phyloP scores from a whole-genome alignment of 2,329 filamentous ascomycete species.

The Cordyceps sp. region DNA sequence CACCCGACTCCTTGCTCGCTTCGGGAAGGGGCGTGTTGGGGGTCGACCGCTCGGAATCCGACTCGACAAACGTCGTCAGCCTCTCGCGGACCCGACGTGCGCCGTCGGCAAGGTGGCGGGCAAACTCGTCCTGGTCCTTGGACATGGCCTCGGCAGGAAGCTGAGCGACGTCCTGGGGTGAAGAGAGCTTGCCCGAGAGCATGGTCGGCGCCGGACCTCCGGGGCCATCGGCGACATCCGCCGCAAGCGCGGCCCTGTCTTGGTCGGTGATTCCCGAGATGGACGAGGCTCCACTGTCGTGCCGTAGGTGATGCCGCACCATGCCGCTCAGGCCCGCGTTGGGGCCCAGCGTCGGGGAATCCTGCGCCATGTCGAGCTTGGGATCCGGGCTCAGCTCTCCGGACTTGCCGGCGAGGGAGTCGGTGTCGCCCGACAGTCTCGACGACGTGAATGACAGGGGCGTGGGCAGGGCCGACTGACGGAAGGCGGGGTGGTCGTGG shows the following conservation, averaged over 20 bases:
- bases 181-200: background rate
- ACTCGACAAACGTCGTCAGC: slow-evolving; percentile 51
- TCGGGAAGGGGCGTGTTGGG: slow-evolving; percentile 17
- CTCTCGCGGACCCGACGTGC: slow-evolving; percentile 58
- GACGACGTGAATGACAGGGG: slow-evolving; percentile 20
- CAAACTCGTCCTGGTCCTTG: slow-evolving; percentile 51
- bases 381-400: slow-evolving; percentile 1
- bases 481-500: slow-evolving; percentile 36
- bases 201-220: too few species aligned
- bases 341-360: slow-evolving; percentile 70
- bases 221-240: background rate
- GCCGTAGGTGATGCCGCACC: slow-evolving; percentile 70
- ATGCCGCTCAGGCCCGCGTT: slow-evolving; percentile 56
- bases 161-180: background rate
- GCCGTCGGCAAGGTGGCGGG: slow-evolving; percentile 53
- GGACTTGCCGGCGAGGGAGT: slow-evolving; percentile 8
- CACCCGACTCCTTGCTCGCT: slow-evolving; percentile 12
- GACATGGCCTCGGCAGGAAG: background rate
- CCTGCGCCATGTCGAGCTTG: slow-evolving; percentile 19
- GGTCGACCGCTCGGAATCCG: slow-evolving; percentile 28
- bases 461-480: slow-evolving; percentile 25
- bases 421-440: slow-evolving; percentile 10
- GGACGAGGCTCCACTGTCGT: slow-evolving; percentile 67
- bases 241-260: slow-evolving; percentile 7
- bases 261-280: slow-evolving; percentile 40